Evolutionary conservation across 176 grass and related monocot species (phyloP), one percentile per base, ranked within the genome.

Genomic region (Hsuehochloa calcarea): DNA sequence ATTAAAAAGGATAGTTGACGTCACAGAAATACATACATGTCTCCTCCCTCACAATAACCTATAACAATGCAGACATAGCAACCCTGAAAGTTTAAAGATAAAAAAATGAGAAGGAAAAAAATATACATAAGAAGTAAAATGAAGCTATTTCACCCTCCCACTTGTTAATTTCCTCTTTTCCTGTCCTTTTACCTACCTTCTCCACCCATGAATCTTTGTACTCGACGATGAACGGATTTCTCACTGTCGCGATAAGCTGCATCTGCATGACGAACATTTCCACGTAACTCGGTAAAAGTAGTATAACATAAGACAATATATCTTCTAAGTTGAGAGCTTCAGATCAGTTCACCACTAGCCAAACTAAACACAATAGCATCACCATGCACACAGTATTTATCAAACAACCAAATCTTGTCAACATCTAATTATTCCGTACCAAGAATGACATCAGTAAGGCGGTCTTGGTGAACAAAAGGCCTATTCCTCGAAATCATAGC

Each of bases 21-120:
- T 59, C 49, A 83, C 39, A 82, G 44, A 66, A 29, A 77, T 81
- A 93, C 93, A 54, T 99, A 99, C 96, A 99, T 99, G 83, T 99
- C 96, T 85, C 96, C 96, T 80, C 93, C 96, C 74, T 96, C 90
- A 90, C 96, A 99, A 55, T 98, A 98, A 75, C 93, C 90, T 25
- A 98, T 94, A 61, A 98, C 81, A 75, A 98, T 98, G 80, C 96
- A 98, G 45, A 98, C 96, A 75, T 94, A 98, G 78, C 96, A 98
- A 79, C 93, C 96, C 96, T 98, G 89, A 78, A 86, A 94, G 12
- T 79, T 87, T 10, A 47, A 78, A 83, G 10, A 56, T 93, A 82
- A 82, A 71, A 38, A 61, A 63, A 79, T 88, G 56, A 81, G 69
- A 41, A n/a, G n/a, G n/a, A n/a, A n/a, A 63, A 19, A 34, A 64